These are phyloP conservation scores for Komagataella ulmi DNA, from an alignment of 805 yeast species.

Conservation along the genomic window DNA sequence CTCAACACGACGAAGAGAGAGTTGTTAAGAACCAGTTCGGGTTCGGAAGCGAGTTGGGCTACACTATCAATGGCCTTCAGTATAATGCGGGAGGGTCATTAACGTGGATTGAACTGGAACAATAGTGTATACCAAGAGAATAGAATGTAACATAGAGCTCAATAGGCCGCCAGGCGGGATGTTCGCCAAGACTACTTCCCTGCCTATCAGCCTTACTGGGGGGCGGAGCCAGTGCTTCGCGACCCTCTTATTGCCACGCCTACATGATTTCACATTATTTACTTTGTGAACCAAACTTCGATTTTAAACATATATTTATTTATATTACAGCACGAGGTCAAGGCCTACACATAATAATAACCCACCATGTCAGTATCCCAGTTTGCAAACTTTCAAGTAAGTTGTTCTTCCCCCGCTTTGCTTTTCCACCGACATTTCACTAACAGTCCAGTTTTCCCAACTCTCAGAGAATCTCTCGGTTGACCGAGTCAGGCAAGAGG, in stretches of 20 bases:
- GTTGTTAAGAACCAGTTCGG: constrained; percentile 11
- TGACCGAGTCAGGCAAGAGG: constrained; percentile 17
- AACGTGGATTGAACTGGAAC: not conserved
- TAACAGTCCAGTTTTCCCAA: not conserved
- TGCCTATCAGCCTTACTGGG: too few species aligned
- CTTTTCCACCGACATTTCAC: not conserved
- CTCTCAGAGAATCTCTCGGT: constrained; percentile 36
- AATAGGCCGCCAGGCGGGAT: not conserved
- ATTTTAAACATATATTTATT: not conserved
- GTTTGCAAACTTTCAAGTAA: constrained; percentile 24
- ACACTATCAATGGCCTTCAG: constrained; percentile 13
- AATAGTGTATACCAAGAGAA: not conserved
- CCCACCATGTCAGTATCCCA: constrained; percentile 18
- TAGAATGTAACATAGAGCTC: not conserved
- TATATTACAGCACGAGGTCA: not conserved
- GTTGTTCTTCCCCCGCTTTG: constrained; percentile 8
- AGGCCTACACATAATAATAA: constrained; percentile 6
- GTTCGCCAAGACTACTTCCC: too few species aligned
- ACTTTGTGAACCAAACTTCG: not conserved
- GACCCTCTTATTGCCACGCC: not conserved
- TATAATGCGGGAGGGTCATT: constrained; percentile 8
- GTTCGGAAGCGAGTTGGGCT: constrained; percentile 21
- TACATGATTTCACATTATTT: not conserved
- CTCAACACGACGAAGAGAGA: constrained; percentile 1
- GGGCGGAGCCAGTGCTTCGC: not conserved